Conservation (phyloP, 352 stramenopile genomes). For the Blastocystis sp. region DNA sequence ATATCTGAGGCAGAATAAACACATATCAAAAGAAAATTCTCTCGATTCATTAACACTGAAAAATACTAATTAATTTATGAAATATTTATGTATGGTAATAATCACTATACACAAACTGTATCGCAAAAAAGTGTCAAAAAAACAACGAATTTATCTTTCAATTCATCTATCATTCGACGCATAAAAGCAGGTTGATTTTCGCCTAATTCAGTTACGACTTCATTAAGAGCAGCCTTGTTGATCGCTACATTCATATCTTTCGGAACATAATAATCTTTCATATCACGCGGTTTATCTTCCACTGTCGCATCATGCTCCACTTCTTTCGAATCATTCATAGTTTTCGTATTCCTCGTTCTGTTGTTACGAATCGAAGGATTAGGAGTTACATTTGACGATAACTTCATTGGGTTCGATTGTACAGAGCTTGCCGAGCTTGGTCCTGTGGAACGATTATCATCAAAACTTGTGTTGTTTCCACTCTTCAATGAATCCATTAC, state of each 20-base stretch:
- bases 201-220: constrained; percentile 29
- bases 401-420: not conserved
- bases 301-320: not conserved
- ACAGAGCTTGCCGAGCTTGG: not conserved
- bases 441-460: not conserved
- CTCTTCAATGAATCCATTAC: constrained; percentile 6
- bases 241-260: constrained; percentile 45
- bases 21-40: constrained; percentile 20
- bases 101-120: not conserved
- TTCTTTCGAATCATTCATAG: not conserved
- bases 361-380: not conserved
- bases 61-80: not conserved
- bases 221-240: constrained; percentile 44
- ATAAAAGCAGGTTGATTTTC: constrained; percentile 11
- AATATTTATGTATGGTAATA: not conserved
- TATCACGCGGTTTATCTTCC: not conserved
- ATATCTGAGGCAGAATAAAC: not conserved
- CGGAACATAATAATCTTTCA: constrained; percentile 46
- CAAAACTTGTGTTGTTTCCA: constrained; percentile 35
- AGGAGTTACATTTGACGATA: not conserved
- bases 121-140: not conserved
- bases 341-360: not conserved
- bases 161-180: constrained; percentile 11
- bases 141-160: constrained; percentile 29
- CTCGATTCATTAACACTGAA: constrained; percentile 9